Percentiles rank a stretch among this genome's conserved stretches.
Conservation (phyloP, 75 land plant genomes). For the Pinus taeda region DNA sequence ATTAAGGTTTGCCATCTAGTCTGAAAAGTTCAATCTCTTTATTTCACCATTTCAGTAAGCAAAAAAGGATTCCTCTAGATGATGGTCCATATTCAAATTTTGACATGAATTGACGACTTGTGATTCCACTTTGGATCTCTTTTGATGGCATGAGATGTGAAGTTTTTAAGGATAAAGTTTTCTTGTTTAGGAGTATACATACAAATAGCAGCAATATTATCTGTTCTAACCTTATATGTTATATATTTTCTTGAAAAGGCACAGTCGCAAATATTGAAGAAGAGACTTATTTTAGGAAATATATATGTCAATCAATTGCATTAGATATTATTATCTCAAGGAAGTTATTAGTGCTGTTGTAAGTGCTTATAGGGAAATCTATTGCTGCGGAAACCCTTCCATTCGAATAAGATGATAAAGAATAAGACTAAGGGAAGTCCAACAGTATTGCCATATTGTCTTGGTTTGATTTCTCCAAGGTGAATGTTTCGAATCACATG, state of each 20-base stretch:
- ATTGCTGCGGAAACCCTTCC: neutral
- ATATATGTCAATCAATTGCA: neutral
- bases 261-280: neutral
- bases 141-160: neutral
- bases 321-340: neutral
- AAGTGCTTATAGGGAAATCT: neutral
- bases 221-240: neutral
- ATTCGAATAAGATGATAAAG: neutral
- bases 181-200: neutral
- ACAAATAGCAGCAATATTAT: neutral
- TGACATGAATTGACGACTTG: neutral
- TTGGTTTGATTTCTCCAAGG: neutral
- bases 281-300: neutral
- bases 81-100: neutral
- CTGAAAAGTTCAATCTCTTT: neutral
- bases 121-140: neutral
- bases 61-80: neutral
- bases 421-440: neutral
- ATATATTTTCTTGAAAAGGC: neutral
- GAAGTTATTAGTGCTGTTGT: neutral
- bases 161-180: neutral
- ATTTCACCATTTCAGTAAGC: neutral
- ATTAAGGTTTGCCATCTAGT: slow-evolving; percentile 59
- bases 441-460: neutral
- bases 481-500: neutral